Evolutionary conservation across 1,284 basidiomycete species (phyloP), one percentile per base, ranked within the genome.

Genomic region (Ceratobasidium sp.): DNA sequence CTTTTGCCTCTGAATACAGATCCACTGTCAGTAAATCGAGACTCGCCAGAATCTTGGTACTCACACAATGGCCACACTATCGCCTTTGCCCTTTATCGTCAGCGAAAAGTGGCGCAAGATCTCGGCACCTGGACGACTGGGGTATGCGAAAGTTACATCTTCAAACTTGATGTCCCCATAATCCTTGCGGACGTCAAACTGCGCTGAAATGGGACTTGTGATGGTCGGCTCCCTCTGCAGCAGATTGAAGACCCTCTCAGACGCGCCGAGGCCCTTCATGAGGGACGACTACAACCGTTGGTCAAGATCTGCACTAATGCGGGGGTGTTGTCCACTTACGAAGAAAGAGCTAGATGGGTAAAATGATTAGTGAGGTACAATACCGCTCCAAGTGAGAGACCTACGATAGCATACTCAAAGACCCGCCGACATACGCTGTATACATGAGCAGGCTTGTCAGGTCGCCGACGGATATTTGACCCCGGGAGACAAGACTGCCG

Each of bases 241-340:
- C 6, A 99, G 88, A 78, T 96, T 94, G 81, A 99, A 99, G 7
- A 98, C 92, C 29, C 98, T 91, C 0, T 89, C 88, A 9, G 95
- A 95, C 0, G 98, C 97, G 65, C 97, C 97, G 62, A 99, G 90
- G 54, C 94, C 96, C 76, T 92, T 90, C 92, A 94, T 94, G 74
- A 94, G 91, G 27, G 92, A 93, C 1, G 90, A 86, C 92, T 93
- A 69, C 3, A 5, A 63, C 13, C 22, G 46, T n/a, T 11, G 0
- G 37, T 29, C 19, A 61, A 41, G 9, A 31, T 41, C 41, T 39
- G 49, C 39, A 24, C 34, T 8, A 19, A 65, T 22, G 22, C 48
- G 6, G 22, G 22, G 8, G 9, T 19, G 22, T 8, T 51, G 22
- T 66, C 66, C n/a, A 81, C 87, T 64, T 81, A 88, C 88, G 78